phyloP scores from a whole-genome alignment of 352 stramenopile species.

The Peronospora tabacina region DNA sequence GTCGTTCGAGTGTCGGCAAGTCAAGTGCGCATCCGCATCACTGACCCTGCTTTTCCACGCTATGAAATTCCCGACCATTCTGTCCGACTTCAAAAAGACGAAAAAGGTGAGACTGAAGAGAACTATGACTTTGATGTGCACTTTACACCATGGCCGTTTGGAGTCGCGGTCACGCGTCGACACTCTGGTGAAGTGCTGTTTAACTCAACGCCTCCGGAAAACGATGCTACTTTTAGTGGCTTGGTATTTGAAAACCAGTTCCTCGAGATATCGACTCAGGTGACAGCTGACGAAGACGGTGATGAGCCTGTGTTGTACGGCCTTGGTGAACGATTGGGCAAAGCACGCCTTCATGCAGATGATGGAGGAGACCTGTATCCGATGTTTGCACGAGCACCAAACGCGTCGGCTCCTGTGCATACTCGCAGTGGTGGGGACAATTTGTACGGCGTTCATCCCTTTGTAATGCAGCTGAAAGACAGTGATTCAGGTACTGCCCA shows the following conservation, averaged over 20 bases:
- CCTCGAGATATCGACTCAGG: slow-evolving; percentile 73
- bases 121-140: slow-evolving; percentile 38
- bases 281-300: slow-evolving; percentile 20
- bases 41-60: slow-evolving; percentile 56
- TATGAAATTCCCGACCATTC: slow-evolving; percentile 62
- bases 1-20: slow-evolving; percentile 45
- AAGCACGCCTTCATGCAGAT: slow-evolving; percentile 34
- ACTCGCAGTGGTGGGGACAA: slow-evolving; percentile 51
- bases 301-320: slow-evolving; percentile 52
- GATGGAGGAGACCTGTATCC: slow-evolving; percentile 55
- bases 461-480: slow-evolving; percentile 62
- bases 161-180: slow-evolving; percentile 52
- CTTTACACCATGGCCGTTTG: slow-evolving; percentile 66
- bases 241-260: slow-evolving; percentile 85
- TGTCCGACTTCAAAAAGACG: slow-evolving; percentile 4
- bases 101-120: background rate
- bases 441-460: slow-evolving; percentile 69
- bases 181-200: slow-evolving; percentile 63
- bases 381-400: slow-evolving; percentile 42
- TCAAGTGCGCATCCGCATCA: slow-evolving; percentile 71
- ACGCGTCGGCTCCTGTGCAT: slow-evolving; percentile 19
- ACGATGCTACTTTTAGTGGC: slow-evolving; percentile 40
- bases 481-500: slow-evolving; percentile 41
- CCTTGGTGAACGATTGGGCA: slow-evolving; percentile 56
- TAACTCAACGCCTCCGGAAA: slow-evolving; percentile 61